These are phyloP conservation scores for Fusarium sp. DNA, from an alignment of 2,329 filamentous ascomycete species.

Conservation along the genomic window DNA sequence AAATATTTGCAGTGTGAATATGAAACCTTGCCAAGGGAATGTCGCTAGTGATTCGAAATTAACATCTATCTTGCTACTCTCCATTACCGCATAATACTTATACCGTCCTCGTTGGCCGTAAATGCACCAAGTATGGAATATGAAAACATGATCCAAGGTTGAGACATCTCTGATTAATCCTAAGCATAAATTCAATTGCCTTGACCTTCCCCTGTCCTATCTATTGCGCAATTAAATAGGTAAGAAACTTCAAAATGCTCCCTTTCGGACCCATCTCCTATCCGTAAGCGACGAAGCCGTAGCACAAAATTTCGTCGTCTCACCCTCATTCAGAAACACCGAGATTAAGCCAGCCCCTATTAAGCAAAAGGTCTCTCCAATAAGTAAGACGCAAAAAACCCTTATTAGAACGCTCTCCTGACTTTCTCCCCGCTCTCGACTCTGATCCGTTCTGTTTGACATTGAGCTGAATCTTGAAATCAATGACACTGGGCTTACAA, in stretches of 20 bases:
- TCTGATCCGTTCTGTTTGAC: slow-evolving; percentile 6
- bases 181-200: not conserved
- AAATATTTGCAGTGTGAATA: not conserved
- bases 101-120: too few relatives aligned
- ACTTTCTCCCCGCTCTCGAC: not conserved
- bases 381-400: not conserved
- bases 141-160: not conserved
- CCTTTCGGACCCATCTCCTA: not conserved
- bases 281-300: not conserved
- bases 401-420: not conserved
- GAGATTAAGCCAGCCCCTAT: slow-evolving; percentile 22
- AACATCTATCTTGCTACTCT: not conserved
- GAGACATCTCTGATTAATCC: not conserved
- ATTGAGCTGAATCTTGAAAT: slow-evolving; percentile 17
- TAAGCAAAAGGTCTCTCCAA: not conserved
- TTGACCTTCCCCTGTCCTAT: not conserved
- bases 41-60: not conserved
- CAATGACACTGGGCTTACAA: slow-evolving; percentile 19
- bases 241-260: not conserved
- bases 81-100: not conserved
- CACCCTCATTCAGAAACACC: slow-evolving; percentile 15
- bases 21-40: not conserved
- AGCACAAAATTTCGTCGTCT: slow-evolving; percentile 21
- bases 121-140: not conserved
- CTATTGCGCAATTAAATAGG: too few relatives aligned